Percentiles rank a stretch among this genome's conserved stretches.
These are phyloP conservation scores for Aspergillus saccharolyticus DNA, from an alignment of 495 filamentous ascomycete genomes.

Conservation along the genomic window DNA sequence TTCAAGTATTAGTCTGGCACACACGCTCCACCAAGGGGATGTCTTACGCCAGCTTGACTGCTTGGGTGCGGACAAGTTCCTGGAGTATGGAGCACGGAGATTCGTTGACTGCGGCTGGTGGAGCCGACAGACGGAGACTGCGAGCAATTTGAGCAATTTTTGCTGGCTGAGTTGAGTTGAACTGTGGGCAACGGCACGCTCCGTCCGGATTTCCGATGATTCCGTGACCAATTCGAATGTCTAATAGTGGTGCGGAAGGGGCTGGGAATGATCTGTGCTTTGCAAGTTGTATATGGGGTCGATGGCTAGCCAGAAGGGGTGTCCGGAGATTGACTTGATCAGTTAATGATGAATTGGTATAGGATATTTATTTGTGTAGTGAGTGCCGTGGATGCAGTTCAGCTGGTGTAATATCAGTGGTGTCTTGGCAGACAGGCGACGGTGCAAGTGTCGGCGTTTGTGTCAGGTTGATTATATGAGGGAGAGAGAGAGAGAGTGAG, in stretches of 20 bases:
- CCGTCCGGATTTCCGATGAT: background rate
- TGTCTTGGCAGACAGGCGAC: background rate
- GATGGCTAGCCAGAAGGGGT: background rate
- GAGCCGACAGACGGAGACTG: background rate
- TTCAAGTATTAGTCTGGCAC: background rate
- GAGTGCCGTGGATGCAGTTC: background rate
- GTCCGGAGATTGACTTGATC: background rate
- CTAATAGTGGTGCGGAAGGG: background rate
- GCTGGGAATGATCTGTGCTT: conserved; percentile 1
- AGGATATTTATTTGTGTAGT: background rate
- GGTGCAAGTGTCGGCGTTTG: background rate
- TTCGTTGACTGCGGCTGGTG: background rate
- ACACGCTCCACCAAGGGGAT: background rate
- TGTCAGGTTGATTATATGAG: background rate
- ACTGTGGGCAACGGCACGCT: background rate
- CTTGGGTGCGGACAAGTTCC: background rate
- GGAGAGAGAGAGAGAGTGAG: background rate
- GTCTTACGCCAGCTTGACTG: background rate
- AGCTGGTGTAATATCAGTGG: background rate
- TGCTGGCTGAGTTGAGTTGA: background rate
- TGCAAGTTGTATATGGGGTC: background rate
- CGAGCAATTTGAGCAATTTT: too few species aligned
- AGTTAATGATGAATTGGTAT: too few species aligned
- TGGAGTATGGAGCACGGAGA: background rate
- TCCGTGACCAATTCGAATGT: background rate